Evolutionary conservation across 1,284 basidiomycete species (phyloP).

Genomic region (Filobasidium uniguttulatum): DNA sequence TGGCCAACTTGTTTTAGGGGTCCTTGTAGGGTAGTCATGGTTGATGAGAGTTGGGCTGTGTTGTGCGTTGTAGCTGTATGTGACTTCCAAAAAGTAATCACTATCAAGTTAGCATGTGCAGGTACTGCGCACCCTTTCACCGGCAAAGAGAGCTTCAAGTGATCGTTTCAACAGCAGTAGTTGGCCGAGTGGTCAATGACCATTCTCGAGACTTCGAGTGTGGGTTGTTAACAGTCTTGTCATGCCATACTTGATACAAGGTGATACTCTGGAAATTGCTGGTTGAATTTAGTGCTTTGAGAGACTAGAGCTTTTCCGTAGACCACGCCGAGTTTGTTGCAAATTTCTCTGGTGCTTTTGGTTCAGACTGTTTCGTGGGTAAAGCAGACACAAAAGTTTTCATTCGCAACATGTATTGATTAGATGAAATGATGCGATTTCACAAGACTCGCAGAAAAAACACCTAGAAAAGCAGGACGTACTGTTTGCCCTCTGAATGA

Average conservation of each 20-base stretch:
- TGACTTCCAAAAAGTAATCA: no score
- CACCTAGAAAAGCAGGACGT: conserved; percentile 27
- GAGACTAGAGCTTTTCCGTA: conserved; percentile 44
- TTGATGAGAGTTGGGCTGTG: no score
- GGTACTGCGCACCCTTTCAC: no score
- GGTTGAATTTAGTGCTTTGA: no score
- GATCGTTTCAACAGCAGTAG: no score
- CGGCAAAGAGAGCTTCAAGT: no score
- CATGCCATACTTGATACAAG: conserved; percentile 2
- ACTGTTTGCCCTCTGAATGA: conserved; percentile 72
- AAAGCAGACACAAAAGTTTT: background rate
- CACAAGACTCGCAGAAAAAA: background rate
- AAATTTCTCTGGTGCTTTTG: conserved; percentile 57
- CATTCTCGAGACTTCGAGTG: no score
- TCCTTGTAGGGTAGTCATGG: background rate
- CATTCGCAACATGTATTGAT: background rate
- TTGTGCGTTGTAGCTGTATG: no score
- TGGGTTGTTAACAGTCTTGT: no score
- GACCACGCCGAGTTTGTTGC: conserved; percentile 66
- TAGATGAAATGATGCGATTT: background rate
- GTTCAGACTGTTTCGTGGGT: conserved; percentile 46
- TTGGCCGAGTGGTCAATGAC: no score
- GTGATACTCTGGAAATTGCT: background rate
- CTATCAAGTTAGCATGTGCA: no score
- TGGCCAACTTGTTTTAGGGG: conserved; percentile 16